These are phyloP conservation scores for Mycena vulgaris DNA, from an alignment of 768 basidiomycete genomes.

Conservation along the genomic window DNA sequence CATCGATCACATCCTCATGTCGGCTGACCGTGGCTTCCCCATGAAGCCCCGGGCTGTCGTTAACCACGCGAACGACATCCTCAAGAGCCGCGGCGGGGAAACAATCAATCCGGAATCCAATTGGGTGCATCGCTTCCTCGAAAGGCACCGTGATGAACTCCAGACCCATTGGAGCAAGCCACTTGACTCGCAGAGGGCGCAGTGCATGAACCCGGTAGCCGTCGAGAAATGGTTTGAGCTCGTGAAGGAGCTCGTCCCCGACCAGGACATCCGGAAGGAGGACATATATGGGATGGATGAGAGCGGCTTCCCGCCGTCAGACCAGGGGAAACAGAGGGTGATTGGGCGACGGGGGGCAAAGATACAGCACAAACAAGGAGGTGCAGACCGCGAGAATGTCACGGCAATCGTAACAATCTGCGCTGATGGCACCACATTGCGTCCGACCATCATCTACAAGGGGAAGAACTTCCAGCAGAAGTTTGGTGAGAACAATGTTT, in stretches of 20 bases:
- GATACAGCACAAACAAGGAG: slow-evolving; percentile 51
- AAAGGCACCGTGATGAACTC: neutral
- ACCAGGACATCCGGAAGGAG: slow-evolving; percentile 24
- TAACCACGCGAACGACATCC: slow-evolving; percentile 46
- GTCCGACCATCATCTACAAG: slow-evolving; percentile 57
- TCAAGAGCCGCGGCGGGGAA: slow-evolving; percentile 32
- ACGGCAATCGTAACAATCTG: slow-evolving; percentile 58
- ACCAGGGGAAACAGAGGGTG: slow-evolving; percentile 19
- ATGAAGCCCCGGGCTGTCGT: slow-evolving; percentile 38
- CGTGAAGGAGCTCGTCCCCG: slow-evolving; percentile 4
- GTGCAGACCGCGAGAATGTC: slow-evolving; percentile 52
- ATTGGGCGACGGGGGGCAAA: slow-evolving; percentile 35
- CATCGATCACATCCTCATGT: slow-evolving; percentile 46
- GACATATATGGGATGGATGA: slow-evolving; percentile 41
- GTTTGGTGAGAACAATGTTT: slow-evolving; percentile 56
- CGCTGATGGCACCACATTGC: slow-evolving; percentile 52
- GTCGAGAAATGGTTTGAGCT: slow-evolving; percentile 28
- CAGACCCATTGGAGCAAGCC: slow-evolving; percentile 8
- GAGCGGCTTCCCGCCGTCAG: slow-evolving; percentile 31
- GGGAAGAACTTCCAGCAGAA: slow-evolving; percentile 48
- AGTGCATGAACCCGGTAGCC: slow-evolving; percentile 25
- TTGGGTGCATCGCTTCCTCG: neutral
- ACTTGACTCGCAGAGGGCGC: slow-evolving; percentile 2
- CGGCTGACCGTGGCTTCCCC: slow-evolving; percentile 48
- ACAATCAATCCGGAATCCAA: slow-evolving; percentile 36